A percentile compares a stretch with the other conserved stretches of the same genome.
Evolutionary conservation across 2,329 filamentous ascomycete genomes (phyloP).

Genomic region (Trichoderma polysporum): DNA sequence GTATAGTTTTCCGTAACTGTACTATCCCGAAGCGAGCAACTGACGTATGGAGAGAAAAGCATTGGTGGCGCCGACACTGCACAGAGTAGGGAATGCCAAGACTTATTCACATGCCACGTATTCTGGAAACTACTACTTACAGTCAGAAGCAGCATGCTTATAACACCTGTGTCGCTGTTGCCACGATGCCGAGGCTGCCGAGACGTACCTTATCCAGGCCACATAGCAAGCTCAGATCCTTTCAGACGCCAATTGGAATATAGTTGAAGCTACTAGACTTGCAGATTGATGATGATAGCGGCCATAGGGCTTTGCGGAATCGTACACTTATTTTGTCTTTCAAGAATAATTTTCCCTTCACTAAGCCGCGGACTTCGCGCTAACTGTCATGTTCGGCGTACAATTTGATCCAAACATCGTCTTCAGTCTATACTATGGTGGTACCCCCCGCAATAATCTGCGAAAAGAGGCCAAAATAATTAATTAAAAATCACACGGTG

Average conservation of each 20-base stretch:
- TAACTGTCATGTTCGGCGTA: background rate
- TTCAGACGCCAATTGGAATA: background rate
- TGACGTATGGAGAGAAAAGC: background rate
- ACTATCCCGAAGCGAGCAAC: background rate
- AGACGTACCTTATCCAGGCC: background rate
- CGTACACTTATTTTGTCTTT: background rate
- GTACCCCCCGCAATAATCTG: background rate
- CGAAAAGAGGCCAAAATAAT: background rate
- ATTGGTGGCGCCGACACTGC: background rate
- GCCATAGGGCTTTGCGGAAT: background rate
- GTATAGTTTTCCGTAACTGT: background rate
- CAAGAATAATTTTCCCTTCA: background rate
- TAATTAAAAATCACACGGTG: too few relatives aligned
- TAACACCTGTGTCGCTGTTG: background rate
- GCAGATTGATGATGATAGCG: background rate
- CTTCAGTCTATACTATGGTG: background rate
- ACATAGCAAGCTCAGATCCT: background rate
- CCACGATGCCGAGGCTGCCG: background rate
- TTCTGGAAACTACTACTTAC: background rate
- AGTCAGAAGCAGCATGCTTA: background rate
- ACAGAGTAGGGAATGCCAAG: background rate
- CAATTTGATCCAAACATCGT: background rate
- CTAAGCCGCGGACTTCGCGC: background rate
- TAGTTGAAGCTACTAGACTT: background rate
- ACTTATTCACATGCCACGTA: background rate